Conservation (phyloP, 2,329 filamentous ascomycete genomes). For the Ustulina deusta region DNA sequence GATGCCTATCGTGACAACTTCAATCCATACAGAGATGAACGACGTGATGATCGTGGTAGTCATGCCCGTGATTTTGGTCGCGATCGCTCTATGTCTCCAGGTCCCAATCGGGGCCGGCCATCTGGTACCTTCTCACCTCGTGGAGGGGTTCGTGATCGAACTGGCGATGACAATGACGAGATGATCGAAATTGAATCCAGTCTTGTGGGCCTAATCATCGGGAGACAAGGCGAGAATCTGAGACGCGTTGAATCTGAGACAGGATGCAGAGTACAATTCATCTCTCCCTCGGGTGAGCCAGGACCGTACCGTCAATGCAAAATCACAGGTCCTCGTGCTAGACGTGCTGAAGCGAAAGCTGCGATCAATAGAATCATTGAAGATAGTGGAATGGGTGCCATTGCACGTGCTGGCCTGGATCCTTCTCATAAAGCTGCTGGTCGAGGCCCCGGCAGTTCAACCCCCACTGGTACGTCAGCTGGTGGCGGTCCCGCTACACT, state of each 20-base stretch:
- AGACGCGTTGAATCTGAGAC: slow-evolving; percentile 86
- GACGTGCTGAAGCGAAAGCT: slow-evolving; percentile 80
- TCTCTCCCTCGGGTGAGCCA: slow-evolving; percentile 78
- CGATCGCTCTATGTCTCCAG: slow-evolving; percentile 80
- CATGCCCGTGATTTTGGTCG: slow-evolving; percentile 68
- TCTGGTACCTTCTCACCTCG: slow-evolving; percentile 70
- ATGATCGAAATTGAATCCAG: slow-evolving; percentile 88
- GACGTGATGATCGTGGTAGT: slow-evolving; percentile 74
- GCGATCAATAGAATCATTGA: slow-evolving; percentile 91
- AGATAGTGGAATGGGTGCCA: slow-evolving; percentile 75
- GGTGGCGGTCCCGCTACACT: slow-evolving; percentile 59
- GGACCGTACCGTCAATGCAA: slow-evolving; percentile 85
- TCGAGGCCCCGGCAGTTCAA: slow-evolving; percentile 44
- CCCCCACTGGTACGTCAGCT: slow-evolving; percentile 36
- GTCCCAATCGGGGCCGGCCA: slow-evolving; percentile 63
- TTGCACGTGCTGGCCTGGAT: slow-evolving; percentile 62
- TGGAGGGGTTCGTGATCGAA: slow-evolving; percentile 59
- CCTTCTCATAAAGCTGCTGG: slow-evolving; percentile 55
- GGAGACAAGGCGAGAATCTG: slow-evolving; percentile 88
- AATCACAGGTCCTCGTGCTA: slow-evolving; percentile 79
- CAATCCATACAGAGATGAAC: slow-evolving; percentile 88
- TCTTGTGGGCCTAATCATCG: slow-evolving; percentile 90
- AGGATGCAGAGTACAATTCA: slow-evolving; percentile 86
- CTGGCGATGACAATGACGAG: slow-evolving; percentile 77
- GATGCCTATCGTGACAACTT: slow-evolving; percentile 80